Base-by-base conservation (phyloP, 257 asterid genomes). In the Penstemon newberryi region DNA sequence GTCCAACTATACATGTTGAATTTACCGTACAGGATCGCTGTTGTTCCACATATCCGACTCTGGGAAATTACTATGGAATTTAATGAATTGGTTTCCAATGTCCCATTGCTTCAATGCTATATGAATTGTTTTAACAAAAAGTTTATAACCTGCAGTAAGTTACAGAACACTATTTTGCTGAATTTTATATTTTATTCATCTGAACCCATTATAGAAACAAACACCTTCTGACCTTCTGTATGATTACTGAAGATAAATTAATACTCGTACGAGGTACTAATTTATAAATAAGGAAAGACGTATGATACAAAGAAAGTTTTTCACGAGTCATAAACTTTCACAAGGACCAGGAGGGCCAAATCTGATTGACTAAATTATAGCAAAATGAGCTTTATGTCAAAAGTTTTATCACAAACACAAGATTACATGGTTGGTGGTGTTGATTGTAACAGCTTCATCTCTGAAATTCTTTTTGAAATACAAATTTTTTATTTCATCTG, bases 331-430 rank as follows among this genome's bases (percentile, higher is more conserved):
- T 41, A 65, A 57, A 55, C 47, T 63, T 39, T 62, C 44, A 13
- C 46, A 25, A 25, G 33, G 33, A 25, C 33, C 33, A 44, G n/a
- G 19, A 33, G 54, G 25, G 51, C 56, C 13, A 6, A 49, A 68
- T 25, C 62, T 54, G 60, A 67, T 49, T 46, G 60, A 53, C 72
- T 62, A 56, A 63, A 55, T 42, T 46, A 10, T 57, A 69, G 19
- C 56, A 43, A 7, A 39, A 36, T 42, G 12, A 41, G 56, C 46
- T 43, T 37, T 43, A 44, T n/a, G 58, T 10, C 55, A 51, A 70
- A 36, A 44, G 46, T 7, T 50, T 15, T 18, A 51, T 41, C 40
- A 19, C 71, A 18, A 36, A 49, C 46, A 56, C 19, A 19, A 3
- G 33, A n/a, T 11, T 19, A 40, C n/a, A 11, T 58, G 46, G 18